phyloP scores from a whole-genome alignment of 2,329 filamentous ascomycete genomes.

The Fusarium secorum region DNA sequence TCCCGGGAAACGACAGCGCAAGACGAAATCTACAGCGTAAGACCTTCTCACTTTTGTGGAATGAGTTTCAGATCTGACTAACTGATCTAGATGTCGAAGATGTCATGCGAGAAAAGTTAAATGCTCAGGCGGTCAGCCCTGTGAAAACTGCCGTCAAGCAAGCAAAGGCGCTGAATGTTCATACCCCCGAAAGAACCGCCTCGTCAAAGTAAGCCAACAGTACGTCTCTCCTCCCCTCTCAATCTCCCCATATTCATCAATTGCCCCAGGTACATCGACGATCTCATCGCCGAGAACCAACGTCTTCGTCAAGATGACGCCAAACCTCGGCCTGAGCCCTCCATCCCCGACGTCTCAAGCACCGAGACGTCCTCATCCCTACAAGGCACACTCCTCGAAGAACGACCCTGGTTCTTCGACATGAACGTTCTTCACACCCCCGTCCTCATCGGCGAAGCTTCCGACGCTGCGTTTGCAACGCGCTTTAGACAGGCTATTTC shows the following conservation, averaged over 20 bases:
- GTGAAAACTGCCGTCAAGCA: conserved; percentile 45
- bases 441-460: conserved; percentile 48
- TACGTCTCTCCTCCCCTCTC: too few relatives aligned
- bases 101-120: conserved; percentile 48
- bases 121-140: conserved; percentile 47
- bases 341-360: conserved; percentile 15
- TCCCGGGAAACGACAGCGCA: conserved; percentile 27
- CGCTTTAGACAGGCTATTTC: conserved; percentile 49
- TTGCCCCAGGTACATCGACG: conserved; percentile 45
- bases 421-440: conserved; percentile 47
- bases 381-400: conserved; percentile 34
- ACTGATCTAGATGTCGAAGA: conserved; percentile 39
- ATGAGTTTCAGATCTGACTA: neutral
- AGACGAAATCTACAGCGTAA: conserved; percentile 41
- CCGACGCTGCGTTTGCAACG: conserved; percentile 49
- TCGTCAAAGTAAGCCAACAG: conserved; percentile 47
- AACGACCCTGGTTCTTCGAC: conserved; percentile 47
- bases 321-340: conserved; percentile 27
- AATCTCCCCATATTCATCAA: neutral
- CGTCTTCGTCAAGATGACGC: conserved; percentile 34
- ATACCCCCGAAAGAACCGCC: conserved; percentile 46
- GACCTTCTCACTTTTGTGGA: neutral
- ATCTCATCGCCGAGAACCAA: conserved; percentile 47
- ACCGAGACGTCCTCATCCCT: conserved; percentile 19
- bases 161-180: conserved; percentile 44